phyloP scores from a whole-genome alignment of 176 grass and related monocot species.

The Urochloa ruziziensis region DNA sequence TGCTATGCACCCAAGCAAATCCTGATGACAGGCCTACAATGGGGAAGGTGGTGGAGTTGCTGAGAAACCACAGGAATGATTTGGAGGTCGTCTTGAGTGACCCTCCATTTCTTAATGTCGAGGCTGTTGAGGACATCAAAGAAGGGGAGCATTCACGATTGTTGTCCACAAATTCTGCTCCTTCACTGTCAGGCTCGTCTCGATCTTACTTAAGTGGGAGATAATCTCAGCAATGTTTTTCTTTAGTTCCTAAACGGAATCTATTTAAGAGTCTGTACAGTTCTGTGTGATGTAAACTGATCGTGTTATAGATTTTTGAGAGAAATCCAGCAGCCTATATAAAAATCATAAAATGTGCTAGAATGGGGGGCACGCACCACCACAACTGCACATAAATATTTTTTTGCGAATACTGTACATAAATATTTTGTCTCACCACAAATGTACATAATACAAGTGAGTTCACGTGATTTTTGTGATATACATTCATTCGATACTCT shows the following conservation, averaged over 20 bases:
- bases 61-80: constrained; percentile 57
- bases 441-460: constrained; percentile 19
- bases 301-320: background rate
- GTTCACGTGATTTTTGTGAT: background rate
- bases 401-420: background rate
- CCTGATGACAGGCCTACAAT: constrained; percentile 63
- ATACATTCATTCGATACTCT: background rate
- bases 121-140: constrained; percentile 45
- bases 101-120: constrained; percentile 66
- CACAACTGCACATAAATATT: constrained; percentile 21
- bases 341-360: background rate
- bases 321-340: background rate
- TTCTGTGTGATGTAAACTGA: constrained; percentile 14
- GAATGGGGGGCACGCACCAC: background rate
- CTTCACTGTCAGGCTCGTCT: constrained; percentile 52
- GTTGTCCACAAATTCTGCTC: constrained; percentile 46
- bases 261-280: background rate
- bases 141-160: constrained; percentile 49
- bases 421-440: background rate
- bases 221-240: constrained; percentile 26
- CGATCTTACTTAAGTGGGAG: constrained; percentile 63
- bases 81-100: constrained; percentile 58
- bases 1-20: constrained; percentile 63
- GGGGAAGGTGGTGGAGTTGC: constrained; percentile 72
- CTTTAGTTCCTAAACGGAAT: background rate